These are phyloP conservation scores for Podila epigama DNA, from an alignment of 192 early-diverging fungal genomes.

Conservation along the genomic window DNA sequence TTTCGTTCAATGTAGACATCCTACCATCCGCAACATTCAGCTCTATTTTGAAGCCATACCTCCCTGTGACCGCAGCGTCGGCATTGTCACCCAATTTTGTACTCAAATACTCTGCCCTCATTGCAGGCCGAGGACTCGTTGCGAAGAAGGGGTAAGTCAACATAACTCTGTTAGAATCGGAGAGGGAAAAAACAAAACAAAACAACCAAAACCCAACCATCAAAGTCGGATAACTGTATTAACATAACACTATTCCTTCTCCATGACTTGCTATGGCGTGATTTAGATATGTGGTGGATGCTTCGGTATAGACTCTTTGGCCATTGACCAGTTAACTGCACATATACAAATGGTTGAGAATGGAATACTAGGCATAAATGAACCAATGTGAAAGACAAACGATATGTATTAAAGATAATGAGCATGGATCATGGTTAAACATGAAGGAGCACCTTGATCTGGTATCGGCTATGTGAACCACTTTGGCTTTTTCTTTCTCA, in stretches of 20 bases:
- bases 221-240: neutral
- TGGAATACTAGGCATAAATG: too few relatives aligned
- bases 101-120: slow-evolving; percentile 61
- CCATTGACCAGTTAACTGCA: too few relatives aligned
- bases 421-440: too few relatives aligned
- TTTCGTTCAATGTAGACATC: slow-evolving; percentile 40
- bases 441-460: too few relatives aligned
- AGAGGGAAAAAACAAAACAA: neutral
- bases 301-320: neutral
- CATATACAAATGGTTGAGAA: too few relatives aligned
- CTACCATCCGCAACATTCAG: slow-evolving; percentile 49
- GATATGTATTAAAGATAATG: too few relatives aligned
- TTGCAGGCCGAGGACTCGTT: slow-evolving; percentile 52
- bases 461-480: too few relatives aligned
- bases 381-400: too few relatives aligned
- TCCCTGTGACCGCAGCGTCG: slow-evolving; percentile 7
- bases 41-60: slow-evolving; percentile 37
- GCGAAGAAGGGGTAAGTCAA: slow-evolving; percentile 57
- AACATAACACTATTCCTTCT: neutral
- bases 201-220: neutral
- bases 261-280: too few relatives aligned
- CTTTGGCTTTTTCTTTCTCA: too few relatives aligned
- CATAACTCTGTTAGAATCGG: neutral
- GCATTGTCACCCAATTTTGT: slow-evolving; percentile 54
- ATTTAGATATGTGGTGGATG: slow-evolving; percentile 44